phyloP scores from a whole-genome alignment of 306 rosid species.

The Mucuna pruriens region DNA sequence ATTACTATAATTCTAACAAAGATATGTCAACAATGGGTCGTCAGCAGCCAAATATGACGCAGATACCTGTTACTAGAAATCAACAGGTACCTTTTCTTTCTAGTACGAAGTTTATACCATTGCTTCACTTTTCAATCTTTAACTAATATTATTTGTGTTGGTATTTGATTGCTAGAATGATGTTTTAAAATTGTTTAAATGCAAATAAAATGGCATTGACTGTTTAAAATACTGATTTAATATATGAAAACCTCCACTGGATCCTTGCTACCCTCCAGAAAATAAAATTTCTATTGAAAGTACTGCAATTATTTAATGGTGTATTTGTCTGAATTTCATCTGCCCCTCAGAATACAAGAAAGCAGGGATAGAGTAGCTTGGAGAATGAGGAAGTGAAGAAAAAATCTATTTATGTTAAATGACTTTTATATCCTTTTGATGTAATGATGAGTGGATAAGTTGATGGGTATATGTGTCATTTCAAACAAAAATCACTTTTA shows the following conservation, averaged over 20 bases:
- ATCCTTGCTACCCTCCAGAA: neutral
- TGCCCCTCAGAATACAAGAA: neutral
- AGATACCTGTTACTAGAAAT: slow-evolving; percentile 65
- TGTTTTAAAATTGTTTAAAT: neutral
- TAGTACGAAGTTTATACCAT: neutral
- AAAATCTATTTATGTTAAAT: neutral
- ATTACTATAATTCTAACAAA: slow-evolving; percentile 61
- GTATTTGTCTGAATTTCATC: neutral
- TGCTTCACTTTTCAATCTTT: neutral
- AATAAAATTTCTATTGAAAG: neutral
- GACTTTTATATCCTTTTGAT: neutral
- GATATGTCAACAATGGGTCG: slow-evolving; percentile 58
- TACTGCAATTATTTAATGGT: neutral
- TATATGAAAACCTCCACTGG: neutral
- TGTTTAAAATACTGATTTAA: slow-evolving; percentile 8
- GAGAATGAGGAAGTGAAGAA: neutral
- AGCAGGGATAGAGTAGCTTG: neutral
- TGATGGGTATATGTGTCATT: neutral
- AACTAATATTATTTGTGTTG: neutral
- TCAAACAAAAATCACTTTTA: neutral
- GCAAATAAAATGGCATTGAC: neutral
- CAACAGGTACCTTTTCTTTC: slow-evolving; percentile 61
- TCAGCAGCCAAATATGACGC: slow-evolving; percentile 79
- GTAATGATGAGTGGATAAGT: neutral
- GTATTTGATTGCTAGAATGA: neutral